Conservation (phyloP, 176 grass and related monocot genomes). For the Miscanthus lutarioriparius region DNA sequence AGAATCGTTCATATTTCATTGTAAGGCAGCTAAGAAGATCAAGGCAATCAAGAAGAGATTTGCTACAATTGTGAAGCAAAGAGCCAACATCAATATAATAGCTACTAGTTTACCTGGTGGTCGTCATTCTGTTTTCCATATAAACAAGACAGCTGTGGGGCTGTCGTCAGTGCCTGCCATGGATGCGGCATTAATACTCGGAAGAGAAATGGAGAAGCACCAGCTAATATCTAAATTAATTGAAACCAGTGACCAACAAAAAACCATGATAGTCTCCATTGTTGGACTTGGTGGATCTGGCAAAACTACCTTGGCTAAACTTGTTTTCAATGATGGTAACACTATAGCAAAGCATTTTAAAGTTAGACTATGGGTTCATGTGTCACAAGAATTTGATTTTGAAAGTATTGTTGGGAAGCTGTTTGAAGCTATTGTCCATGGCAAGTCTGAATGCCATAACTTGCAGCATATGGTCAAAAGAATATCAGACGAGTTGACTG, state of each 20-base stretch:
- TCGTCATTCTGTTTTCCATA: background rate
- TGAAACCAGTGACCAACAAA: background rate
- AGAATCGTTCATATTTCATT: too few species aligned
- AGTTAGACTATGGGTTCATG: background rate
- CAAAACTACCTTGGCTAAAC: background rate
- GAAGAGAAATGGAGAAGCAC: conserved; percentile 5
- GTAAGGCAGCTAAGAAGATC: background rate
- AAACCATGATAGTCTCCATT: background rate
- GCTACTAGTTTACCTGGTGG: background rate
- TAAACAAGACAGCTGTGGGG: background rate
- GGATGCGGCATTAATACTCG: background rate
- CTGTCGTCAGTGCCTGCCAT: background rate
- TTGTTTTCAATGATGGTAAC: background rate
- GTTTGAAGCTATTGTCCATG: background rate
- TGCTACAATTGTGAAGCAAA: background rate
- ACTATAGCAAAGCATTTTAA: background rate
- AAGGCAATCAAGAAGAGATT: background rate
- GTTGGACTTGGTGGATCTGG: background rate
- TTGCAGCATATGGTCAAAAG: too few species aligned
- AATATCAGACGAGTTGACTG: too few species aligned
- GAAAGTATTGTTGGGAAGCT: background rate
- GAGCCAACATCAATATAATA: background rate
- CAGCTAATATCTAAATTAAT: background rate
- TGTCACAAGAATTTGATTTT: background rate
- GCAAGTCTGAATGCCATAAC: too few species aligned